Evolutionary conservation across 2,329 filamentous ascomycete genomes (phyloP), one percentile per base, ranked within the genome.

Genomic region (Fusarium sublunatum): DNA sequence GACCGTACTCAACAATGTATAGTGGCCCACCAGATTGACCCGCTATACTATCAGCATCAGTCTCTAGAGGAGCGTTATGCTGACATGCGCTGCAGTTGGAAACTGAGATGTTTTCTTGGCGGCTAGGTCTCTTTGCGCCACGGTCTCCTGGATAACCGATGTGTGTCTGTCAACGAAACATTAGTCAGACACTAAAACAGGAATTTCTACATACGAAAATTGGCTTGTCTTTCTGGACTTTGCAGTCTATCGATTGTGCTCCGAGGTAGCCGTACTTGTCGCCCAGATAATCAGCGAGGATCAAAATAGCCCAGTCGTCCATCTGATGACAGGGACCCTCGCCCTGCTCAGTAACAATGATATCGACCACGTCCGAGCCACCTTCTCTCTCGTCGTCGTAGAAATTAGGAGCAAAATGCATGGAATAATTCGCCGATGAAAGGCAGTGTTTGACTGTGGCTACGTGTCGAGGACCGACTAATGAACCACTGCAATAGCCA

Each of bases 1-100:
- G 3, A 3, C 45, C 61, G 1, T 46, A 22, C 2, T 52, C 39
- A 12, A 57, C 24, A 0, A 6, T 13, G 5, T 38, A 64, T 6
- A 64, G n/a, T 3, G 61, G 61, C 0, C 61, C 51, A n/a, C 61
- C 61, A 19, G 61, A 64, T 13, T 56, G 25, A 1, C 61, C 61
- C 0, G 1, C 1, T 5, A 22, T 10, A 1, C 24, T 32, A 28
- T 61, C 61, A 8, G 46, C 40, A 9, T 64, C 46, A 19, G 50
- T 62, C 4, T 28, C 5, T 2, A 53, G 3, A 26, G 15, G 12
- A 1, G 28, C 31, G 7, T 15, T 7, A 10, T 41, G 25, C 10
- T 28, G 25, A 39, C 53, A 29, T 3, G 13, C 2, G n/a, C 32
- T 15, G 11, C 58, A 61, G 6, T n/a, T 9, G 3, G 4, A 2